Evolutionary conservation across 2,329 filamentous ascomycete genomes (phyloP), one percentile per base, ranked within the genome.

Genomic region (Aspergillus neoniger): DNA sequence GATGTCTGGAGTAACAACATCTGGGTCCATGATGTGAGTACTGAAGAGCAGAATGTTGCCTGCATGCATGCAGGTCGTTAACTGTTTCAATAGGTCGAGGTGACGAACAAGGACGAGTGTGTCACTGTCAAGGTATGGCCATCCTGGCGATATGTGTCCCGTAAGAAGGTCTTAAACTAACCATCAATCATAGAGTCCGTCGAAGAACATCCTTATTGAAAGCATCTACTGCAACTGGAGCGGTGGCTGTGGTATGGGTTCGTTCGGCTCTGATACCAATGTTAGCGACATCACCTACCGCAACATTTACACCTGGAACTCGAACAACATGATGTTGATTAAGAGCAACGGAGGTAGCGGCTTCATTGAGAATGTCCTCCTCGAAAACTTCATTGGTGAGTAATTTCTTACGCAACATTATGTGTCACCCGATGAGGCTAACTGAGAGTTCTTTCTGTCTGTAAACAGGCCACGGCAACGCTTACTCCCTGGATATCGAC

Each of bases 281-380:
- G 82, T 86, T 68, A 80, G 79, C 43, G 74, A 84, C 62, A 78
- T 87, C 61, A 70, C 75, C 30, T 87, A 86, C 75, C 75, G 77
- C 65, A 85, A 86, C 68, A 70, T 87, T 63, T 87, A 87, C 76
- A 86, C 84, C 38, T 81, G 79, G 74, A 76, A 78, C 23, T 82
- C 81, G 10, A 87, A 87, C 77, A 83, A 87, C 68, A 86, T 87
- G 84, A 81, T 82, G 73, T 84, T 86, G 83, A 81, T 87, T 76
- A 88, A 87, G 72, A 82, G 80, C 54, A 83, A 86, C 65, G 85
- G 85, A 47, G 85, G 85, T 36, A 78, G 70, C 59, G 85, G 85
- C 21, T 78, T 74, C 2, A 79, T 87, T 4, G 77, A 78, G 50
- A 80, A 86, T 63, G 67, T 79, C 1, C 79, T 87, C 44, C 47